phyloP scores from a whole-genome alignment of 352 stramenopile species.

The Pythium apleroticum region DNA sequence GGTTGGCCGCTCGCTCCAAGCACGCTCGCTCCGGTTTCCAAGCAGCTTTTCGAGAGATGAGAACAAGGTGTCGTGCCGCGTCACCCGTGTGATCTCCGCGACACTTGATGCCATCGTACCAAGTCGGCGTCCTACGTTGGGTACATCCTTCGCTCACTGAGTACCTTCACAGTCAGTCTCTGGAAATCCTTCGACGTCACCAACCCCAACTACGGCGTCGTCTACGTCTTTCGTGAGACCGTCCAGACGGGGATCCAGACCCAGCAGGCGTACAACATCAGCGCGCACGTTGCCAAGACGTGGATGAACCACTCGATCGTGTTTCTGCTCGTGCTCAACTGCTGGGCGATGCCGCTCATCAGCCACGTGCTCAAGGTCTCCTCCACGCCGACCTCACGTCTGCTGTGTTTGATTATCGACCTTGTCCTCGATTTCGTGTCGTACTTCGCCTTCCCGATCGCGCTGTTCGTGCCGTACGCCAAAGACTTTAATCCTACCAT shows the following conservation, averaged over 20 bases:
- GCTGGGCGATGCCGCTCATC: slow-evolving; percentile 29
- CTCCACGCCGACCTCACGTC: not conserved
- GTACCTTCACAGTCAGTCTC: slow-evolving; percentile 27
- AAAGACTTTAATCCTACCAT: slow-evolving; percentile 10
- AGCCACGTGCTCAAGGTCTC: not conserved
- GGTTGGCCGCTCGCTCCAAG: not conserved
- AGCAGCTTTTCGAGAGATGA: not conserved
- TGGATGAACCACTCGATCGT: slow-evolving; percentile 32
- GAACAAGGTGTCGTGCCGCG: too few relatives aligned
- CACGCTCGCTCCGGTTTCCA: not conserved
- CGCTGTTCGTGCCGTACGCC: slow-evolving; percentile 28
- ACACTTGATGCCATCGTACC: too few relatives aligned
- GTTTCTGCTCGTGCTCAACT: slow-evolving; percentile 30
- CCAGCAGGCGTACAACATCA: slow-evolving; percentile 31
- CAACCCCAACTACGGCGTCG: slow-evolving; percentile 22
- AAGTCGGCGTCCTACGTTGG: not conserved
- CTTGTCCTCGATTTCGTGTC: slow-evolving; percentile 28
- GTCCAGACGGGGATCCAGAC: slow-evolving; percentile 31
- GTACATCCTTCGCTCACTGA: not conserved
- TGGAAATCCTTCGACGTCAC: slow-evolving; percentile 21
- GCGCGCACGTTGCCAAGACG: slow-evolving; percentile 14
- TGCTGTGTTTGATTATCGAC: slow-evolving; percentile 22
- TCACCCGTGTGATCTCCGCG: too few relatives aligned
- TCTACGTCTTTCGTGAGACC: slow-evolving; percentile 27
- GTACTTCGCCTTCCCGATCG: slow-evolving; percentile 23